Evolutionary conservation across 2,329 filamentous ascomycete genomes (phyloP).

Genomic region (Falciphora oryzae): DNA sequence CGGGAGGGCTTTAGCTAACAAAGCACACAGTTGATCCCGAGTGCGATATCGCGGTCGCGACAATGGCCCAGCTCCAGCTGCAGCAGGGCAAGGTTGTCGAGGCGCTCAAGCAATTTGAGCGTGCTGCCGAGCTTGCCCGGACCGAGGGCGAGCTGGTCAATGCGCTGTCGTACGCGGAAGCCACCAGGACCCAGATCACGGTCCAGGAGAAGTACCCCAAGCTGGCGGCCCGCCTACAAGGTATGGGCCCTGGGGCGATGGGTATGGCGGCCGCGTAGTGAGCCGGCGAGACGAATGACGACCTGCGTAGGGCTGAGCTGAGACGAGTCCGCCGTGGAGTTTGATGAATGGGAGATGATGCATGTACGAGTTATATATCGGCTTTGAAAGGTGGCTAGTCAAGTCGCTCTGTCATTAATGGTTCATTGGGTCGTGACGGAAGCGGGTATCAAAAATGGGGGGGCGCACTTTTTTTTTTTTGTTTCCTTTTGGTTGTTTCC

Average conservation of each 20-base stretch:
- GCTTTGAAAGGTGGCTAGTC: background rate
- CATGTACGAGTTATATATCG: slow-evolving; percentile 11
- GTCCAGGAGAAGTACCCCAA: slow-evolving; percentile 83
- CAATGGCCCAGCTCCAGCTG: slow-evolving; percentile 94
- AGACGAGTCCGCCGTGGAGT: background rate
- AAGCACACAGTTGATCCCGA: slow-evolving; percentile 76
- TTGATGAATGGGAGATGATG: slow-evolving; percentile 2
- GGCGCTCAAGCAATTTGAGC: slow-evolving; percentile 94
- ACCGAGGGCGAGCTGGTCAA: slow-evolving; percentile 96
- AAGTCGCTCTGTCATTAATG: background rate
- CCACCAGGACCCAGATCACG: slow-evolving; percentile 91
- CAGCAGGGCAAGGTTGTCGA: slow-evolving; percentile 97
- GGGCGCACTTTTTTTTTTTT: background rate
- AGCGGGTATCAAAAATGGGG: background rate
- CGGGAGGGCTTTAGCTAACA: slow-evolving; percentile 28
- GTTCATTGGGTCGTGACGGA: slow-evolving; percentile 1
- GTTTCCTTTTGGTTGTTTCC: background rate
- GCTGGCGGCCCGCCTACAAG: slow-evolving; percentile 65
- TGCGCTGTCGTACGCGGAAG: slow-evolving; percentile 93
- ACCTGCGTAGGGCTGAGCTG: background rate
- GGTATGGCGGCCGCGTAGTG: slow-evolving; percentile 19
- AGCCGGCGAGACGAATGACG: slow-evolving; percentile 3
- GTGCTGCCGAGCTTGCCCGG: slow-evolving; percentile 85
- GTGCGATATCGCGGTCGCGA: slow-evolving; percentile 97
- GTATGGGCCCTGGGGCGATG: slow-evolving; percentile 33